These are phyloP conservation scores for Alternaria sp. DNA, from an alignment of 2,329 filamentous ascomycete genomes.

Conservation along the genomic window DNA sequence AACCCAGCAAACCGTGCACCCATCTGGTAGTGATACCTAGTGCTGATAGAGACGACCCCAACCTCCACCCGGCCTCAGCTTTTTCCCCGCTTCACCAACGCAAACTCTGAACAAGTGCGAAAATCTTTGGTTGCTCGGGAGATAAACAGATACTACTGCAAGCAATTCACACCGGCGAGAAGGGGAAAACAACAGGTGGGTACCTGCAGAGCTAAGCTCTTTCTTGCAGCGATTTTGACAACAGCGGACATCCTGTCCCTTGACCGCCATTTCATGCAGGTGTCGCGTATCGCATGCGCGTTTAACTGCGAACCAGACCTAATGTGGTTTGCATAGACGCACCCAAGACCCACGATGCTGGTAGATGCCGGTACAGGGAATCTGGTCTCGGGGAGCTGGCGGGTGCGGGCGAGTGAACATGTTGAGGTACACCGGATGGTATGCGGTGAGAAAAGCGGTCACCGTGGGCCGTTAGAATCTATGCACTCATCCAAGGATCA, in stretches of 20 bases:
- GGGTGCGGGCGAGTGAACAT: background rate
- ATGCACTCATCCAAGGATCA: background rate
- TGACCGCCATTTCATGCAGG: conserved; percentile 24
- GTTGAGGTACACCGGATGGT: conserved; percentile 3
- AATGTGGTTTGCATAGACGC: conserved; percentile 4
- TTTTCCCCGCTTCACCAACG: background rate
- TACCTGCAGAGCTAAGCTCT: conserved; percentile 12
- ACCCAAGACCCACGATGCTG: conserved; percentile 5
- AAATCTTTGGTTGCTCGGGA: background rate
- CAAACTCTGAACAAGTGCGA: background rate
- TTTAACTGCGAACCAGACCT: background rate
- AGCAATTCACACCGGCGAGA: background rate
- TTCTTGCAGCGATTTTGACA: background rate
- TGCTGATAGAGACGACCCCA: background rate
- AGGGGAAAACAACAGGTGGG: background rate
- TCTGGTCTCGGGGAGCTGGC: conserved; percentile 1
- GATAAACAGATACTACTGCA: conserved; percentile 1
- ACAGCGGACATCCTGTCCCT: background rate
- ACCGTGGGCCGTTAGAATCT: conserved; percentile 4
- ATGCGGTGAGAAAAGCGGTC: conserved; percentile 23
- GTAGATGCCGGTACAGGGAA: conserved; percentile 12
- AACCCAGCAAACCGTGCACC: background rate
- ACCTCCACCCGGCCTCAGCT: background rate
- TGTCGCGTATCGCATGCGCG: conserved; percentile 4
- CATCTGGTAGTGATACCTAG: background rate